Percentiles rank a stretch among this genome's conserved stretches.
Conservation (phyloP, 2,329 filamentous ascomycete species). For the Didymella exigua region DNA sequence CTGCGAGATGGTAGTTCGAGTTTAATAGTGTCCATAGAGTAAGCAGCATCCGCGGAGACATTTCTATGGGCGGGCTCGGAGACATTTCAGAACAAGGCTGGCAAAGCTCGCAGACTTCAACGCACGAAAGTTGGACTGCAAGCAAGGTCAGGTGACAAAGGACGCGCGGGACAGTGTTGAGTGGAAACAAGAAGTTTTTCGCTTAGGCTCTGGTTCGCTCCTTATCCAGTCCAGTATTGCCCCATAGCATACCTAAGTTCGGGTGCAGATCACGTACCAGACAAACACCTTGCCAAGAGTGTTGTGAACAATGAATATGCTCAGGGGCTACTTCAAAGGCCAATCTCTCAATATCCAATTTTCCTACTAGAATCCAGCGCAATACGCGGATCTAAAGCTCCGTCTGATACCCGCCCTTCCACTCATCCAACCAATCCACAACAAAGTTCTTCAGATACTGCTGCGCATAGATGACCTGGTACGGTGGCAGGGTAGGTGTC, state of each 20-base stretch:
- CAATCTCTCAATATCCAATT: too few relatives aligned
- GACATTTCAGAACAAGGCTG: background rate
- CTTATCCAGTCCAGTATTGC: too few relatives aligned
- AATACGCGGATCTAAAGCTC: conserved; percentile 2
- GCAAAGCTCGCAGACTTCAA: background rate
- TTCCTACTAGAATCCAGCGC: too few relatives aligned
- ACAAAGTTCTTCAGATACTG: conserved; percentile 66
- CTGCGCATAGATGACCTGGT: conserved; percentile 65
- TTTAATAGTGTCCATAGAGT: background rate
- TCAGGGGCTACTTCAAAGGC: too few relatives aligned
- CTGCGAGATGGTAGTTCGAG: background rate
- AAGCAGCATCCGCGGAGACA: conserved; percentile 1
- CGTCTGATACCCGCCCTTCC: conserved; percentile 17
- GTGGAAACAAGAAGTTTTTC: too few relatives aligned
- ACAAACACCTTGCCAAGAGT: too few relatives aligned
- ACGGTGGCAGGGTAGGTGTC: conserved; percentile 62
- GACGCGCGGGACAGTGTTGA: too few relatives aligned
- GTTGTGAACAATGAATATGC: too few relatives aligned
- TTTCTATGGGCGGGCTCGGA: background rate
- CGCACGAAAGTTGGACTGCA: background rate
- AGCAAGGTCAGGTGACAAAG: background rate
- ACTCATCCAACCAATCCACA: conserved; percentile 64
- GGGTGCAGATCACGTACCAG: too few relatives aligned
- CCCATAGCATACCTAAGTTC: too few relatives aligned
- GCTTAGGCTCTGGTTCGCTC: too few relatives aligned